Percentiles rank a stretch among this genome's conserved stretches.
phyloP scores from a whole-genome alignment of 306 rosid species.

The Astragalus membranaceus region DNA sequence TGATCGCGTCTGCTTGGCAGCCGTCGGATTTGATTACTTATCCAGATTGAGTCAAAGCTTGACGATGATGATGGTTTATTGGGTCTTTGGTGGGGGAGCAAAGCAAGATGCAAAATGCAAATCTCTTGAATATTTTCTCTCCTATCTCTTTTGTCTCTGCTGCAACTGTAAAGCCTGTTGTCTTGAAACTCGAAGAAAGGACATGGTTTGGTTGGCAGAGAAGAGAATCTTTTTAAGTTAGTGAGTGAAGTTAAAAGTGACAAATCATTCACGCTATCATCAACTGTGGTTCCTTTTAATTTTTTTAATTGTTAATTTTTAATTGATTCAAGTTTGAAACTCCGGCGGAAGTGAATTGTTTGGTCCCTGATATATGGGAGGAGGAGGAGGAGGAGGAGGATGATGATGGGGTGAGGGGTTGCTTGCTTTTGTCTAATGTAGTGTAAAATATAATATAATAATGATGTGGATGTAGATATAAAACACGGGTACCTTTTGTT shows the following conservation, averaged over 20 bases:
- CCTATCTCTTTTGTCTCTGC: not conserved
- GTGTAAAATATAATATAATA: not conserved
- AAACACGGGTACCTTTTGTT: not conserved
- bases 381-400: not conserved
- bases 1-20: constrained; percentile 98
- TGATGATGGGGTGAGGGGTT: not conserved
- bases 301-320: constrained; percentile 4
- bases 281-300: constrained; percentile 2
- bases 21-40: constrained; percentile 47
- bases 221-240: constrained; percentile 13
- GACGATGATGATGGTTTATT: not conserved
- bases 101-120: not conserved
- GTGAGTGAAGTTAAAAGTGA: constrained; percentile 7
- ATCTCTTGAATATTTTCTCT: not conserved
- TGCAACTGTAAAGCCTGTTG: not conserved
- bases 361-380: constrained; percentile 19
- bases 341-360: not conserved
- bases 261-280: constrained; percentile 23
- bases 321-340: constrained; percentile 8
- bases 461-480: not conserved
- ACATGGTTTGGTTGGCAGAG: constrained; percentile 7
- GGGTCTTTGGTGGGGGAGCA: not conserved
- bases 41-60: not conserved
- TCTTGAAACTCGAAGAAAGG: not conserved
- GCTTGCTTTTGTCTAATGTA: not conserved